Conservation (phyloP, 2,329 filamentous ascomycete species). For the Zymoseptoria pseudotritici region DNA sequence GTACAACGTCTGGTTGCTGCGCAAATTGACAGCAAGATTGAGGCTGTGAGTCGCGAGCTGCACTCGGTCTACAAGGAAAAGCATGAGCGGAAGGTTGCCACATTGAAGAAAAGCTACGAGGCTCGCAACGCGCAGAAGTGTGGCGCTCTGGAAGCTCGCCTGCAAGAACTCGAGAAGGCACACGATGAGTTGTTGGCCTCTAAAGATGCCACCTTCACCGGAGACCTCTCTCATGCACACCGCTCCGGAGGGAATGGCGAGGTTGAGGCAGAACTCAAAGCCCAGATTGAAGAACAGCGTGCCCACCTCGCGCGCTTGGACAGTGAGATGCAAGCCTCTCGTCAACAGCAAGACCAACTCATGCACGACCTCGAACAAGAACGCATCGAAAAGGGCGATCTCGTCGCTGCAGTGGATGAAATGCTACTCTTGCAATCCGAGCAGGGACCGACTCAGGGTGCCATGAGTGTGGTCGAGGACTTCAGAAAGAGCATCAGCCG, state of each 20-base stretch:
- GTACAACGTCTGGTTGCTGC: conserved; percentile 41
- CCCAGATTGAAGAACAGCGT: conserved; percentile 55
- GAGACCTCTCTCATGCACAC: conserved; percentile 30
- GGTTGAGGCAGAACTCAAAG: conserved; percentile 29
- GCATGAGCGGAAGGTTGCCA: conserved; percentile 91
- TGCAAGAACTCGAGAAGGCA: conserved; percentile 63
- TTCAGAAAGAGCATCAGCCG: conserved; percentile 50
- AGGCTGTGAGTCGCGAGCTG: conserved; percentile 64
- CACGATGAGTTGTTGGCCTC: conserved; percentile 65
- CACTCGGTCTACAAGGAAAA: conserved; percentile 94
- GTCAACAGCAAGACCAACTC: conserved; percentile 64
- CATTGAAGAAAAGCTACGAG: conserved; percentile 76
- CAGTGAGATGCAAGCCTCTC: conserved; percentile 62
- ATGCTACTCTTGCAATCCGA: conserved; percentile 62
- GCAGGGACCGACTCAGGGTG: conserved; percentile 33
- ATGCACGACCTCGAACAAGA: conserved; percentile 62
- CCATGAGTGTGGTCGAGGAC: conserved; percentile 36
- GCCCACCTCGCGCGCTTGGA: conserved; percentile 69
- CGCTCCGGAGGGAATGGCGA: conserved; percentile 6
- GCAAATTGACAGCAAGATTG: conserved; percentile 87
- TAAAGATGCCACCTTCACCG: conserved; percentile 59
- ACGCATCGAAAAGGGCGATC: conserved; percentile 73
- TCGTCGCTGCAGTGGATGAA: conserved; percentile 74
- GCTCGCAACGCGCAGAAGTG: conserved; percentile 83
- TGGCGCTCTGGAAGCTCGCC: conserved; percentile 63